Evolutionary conservation across 768 basidiomycete species (phyloP), one percentile per base, ranked within the genome.

Genomic region (Amylocystis lapponica): DNA sequence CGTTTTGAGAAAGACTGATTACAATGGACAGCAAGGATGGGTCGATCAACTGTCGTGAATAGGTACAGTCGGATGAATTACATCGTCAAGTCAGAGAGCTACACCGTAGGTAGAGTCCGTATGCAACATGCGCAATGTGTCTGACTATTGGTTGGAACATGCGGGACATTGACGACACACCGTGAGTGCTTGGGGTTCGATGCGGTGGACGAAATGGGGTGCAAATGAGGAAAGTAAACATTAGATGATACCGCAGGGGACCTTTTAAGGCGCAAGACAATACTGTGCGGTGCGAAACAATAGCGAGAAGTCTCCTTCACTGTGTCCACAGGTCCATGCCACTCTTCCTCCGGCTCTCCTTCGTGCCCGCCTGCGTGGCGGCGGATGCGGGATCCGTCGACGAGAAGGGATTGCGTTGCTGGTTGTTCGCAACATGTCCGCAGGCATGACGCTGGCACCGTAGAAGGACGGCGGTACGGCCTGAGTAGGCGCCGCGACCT

Each of bases 321-420:
- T 85, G 77, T 51, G 79, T 78, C 85, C 86, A 89, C 40, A 76
- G 60, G 61, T 88, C 85, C 74, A 83, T 78, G 45, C 76, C 77
- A 47, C 75, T 81, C 46, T 74, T 64, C 58, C 81, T 71, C 60
- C 82, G 67, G 27, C 61, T 61, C 46, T 85, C 81, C 65, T 82
- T 82, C 43, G 70, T 56, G 41, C 64, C 56, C 39, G 67, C 49
- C 49, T 64, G 66, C 43, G 70, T 71, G 35, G 67, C 56, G 19
- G 66, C 39, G 9, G 52, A 48, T 13, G 54, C 43, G 12, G 45
- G 44, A 3, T 54, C 32, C 5, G 53, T 50, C 19, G 48, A 40
- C 12, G 52, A 31, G 50, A 65, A 66, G 35, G 58, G 60, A 48
- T 67, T 71, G 8, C 72, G 67, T 50, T 66, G 67, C 46, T 60